These are phyloP conservation scores for Penicillium cosmopolitanum DNA, from an alignment of 495 filamentous ascomycete genomes.

Conservation along the genomic window DNA sequence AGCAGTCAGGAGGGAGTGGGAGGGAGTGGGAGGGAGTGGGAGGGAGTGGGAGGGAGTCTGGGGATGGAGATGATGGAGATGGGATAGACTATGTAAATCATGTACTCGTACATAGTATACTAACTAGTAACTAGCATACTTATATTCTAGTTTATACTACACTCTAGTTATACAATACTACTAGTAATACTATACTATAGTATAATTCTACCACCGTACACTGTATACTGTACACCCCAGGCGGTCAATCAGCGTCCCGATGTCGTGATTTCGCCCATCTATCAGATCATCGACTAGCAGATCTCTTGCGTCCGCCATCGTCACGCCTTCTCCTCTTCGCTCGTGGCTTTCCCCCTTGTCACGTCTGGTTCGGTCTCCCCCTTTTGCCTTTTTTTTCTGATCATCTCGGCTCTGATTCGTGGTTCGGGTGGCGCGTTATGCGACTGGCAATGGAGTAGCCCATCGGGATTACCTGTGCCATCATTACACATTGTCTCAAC, in stretches of 20 bases:
- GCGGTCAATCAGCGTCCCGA: slow-evolving; percentile 41
- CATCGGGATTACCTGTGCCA: not conserved
- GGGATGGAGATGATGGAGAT: not conserved
- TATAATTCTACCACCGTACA: not conserved
- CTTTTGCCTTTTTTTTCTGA: slow-evolving; percentile 8
- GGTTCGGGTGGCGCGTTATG: slow-evolving; percentile 42
- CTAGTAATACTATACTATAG: not conserved
- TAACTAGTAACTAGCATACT: no score
- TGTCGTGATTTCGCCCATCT: slow-evolving; percentile 57
- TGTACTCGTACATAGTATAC: no score
- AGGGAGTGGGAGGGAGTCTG: not conserved
- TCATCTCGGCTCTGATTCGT: slow-evolving; percentile 12
- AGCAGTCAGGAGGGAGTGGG: not conserved
- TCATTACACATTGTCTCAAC: no score
- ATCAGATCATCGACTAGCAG: slow-evolving; percentile 51
- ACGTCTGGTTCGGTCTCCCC: not conserved
- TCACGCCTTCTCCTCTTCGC: not conserved
- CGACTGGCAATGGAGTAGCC: slow-evolving; percentile 18
- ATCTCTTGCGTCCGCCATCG: slow-evolving; percentile 10
- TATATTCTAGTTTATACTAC: no score
- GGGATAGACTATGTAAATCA: no score
- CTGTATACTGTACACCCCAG: not conserved
- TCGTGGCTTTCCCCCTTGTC: slow-evolving; percentile 18
- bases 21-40: not conserved
- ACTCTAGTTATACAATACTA: no score